A percentile compares a stretch with the other conserved stretches of the same genome.
These are phyloP conservation scores for Rhazya stricta DNA, from an alignment of 257 asterid genomes.

Conservation along the genomic window DNA sequence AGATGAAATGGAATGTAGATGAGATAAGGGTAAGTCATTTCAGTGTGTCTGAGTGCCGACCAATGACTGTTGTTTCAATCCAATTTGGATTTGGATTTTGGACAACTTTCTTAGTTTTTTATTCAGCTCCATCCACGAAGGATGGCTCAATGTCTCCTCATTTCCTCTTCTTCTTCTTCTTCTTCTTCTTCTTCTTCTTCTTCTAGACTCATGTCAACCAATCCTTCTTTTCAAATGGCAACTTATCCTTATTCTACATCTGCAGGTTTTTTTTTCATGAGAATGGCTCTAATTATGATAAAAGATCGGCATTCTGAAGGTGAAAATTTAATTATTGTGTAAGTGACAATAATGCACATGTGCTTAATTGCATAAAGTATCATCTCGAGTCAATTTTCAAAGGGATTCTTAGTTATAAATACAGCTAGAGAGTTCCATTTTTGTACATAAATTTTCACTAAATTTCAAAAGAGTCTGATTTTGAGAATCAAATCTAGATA, in stretches of 20 bases:
- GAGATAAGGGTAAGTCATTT: background rate
- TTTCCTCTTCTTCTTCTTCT: background rate
- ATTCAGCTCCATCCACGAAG: background rate
- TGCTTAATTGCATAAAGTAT: too few species aligned
- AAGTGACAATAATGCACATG: too few species aligned
- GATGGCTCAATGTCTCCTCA: too few species aligned
- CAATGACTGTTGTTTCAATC: background rate
- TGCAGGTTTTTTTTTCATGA: too few species aligned
- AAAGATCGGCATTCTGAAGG: too few species aligned
- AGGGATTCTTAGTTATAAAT: background rate
- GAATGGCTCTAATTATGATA: too few species aligned
- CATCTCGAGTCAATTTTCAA: background rate
- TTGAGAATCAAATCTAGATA: too few species aligned
- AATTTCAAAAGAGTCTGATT: background rate
- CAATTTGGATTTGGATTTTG: slow-evolving; percentile 10
- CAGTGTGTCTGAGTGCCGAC: background rate
- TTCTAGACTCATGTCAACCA: too few species aligned
- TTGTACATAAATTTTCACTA: background rate
- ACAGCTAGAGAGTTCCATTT: background rate
- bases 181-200: background rate
- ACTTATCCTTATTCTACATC: too few species aligned
- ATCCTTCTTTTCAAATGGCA: too few species aligned
- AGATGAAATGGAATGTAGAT: too few species aligned
- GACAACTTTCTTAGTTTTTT: background rate
- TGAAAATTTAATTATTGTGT: too few species aligned